Conservation (phyloP, 2,329 filamentous ascomycete species). For the Microdochium nivale region DNA sequence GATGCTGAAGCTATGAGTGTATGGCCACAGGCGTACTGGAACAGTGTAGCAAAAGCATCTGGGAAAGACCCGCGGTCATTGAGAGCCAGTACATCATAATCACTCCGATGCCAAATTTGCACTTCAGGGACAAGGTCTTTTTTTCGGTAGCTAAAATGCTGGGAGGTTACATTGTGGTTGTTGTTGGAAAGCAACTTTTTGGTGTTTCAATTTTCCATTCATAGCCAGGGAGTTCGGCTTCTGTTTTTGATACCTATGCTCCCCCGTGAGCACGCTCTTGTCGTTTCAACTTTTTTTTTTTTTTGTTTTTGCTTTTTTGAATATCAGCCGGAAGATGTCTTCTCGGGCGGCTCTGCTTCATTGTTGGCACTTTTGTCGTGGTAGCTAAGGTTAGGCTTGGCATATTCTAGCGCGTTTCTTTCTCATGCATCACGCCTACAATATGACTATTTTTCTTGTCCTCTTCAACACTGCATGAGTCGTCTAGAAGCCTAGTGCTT, state of each 20-base stretch:
- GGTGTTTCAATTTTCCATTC: conserved; percentile 1
- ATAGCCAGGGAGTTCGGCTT: conserved; percentile 6
- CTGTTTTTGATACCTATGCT: neutral
- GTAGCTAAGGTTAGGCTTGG: neutral
- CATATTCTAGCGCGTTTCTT: neutral
- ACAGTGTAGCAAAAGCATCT: conserved; percentile 46
- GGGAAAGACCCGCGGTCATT: conserved; percentile 16
- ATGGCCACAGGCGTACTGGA: conserved; percentile 56
- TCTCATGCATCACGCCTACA: neutral
- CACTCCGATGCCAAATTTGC: neutral
- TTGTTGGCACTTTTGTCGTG: neutral
- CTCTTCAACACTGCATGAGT: neutral
- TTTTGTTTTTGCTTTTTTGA: neutral
- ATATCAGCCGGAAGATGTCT: neutral
- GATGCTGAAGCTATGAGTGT: conserved; percentile 45
- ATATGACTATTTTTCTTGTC: neutral
- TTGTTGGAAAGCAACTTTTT: conserved; percentile 5
- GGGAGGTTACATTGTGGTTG: neutral
- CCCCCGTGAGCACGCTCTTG: neutral
- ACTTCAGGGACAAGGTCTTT: neutral
- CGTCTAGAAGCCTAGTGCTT: too few species aligned
- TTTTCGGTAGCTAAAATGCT: neutral
- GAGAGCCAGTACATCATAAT: neutral
- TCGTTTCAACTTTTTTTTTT: neutral
- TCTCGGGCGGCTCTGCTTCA: neutral